Base-by-base conservation (phyloP, 2,329 filamentous ascomycete species). In the Fusarium verticillioides region DNA sequence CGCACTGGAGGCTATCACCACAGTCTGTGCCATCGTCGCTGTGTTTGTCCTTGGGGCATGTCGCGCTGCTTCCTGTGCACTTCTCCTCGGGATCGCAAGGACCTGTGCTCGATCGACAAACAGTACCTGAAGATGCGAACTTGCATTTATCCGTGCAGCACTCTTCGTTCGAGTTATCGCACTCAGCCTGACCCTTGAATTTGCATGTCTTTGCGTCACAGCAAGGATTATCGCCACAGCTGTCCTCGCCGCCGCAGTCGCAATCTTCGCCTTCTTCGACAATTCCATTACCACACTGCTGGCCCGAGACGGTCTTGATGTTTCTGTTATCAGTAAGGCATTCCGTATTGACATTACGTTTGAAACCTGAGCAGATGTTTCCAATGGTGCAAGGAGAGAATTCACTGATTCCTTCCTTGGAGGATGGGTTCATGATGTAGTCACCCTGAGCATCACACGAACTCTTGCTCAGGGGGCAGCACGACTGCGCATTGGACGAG, bases 391-490 rank as follows among this genome's bases (percentile, higher is more conserved):
- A 99, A 5, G 92, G 88, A 2, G 95, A 98, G 83, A 99, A 99
- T 46, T 88, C 84, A 2, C 88, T 92, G 79, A 98, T 94, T 63
- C 90, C 89, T 13, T 86, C 81, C 18, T 88, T 89, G 3, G 96
- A 96, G 16, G 93, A 96, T 0, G 96, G 96, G 80, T 98, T 98
- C 96, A 99, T 99, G 82, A 99, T 95, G 83, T 91, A 99, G 67
- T 87, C 83, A n/a, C 89, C 92, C 46, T 87, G 85, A 28, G 96
- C 96, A 81, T 97, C 87, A 81, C 96, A 99, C 0, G 84, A 87
- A 46, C 70, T 81, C 13, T 84, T 78, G 75, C 87, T 93, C 12
- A 97, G 85, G 1, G 95, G 96, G 77, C 96, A 99, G 82, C 96
- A 99, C 76, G 88, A 83, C 75, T 87, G 87, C 61, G 80, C 82